Conservation (phyloP, 352 stramenopile species). For the Phytophthora brassicae region DNA sequence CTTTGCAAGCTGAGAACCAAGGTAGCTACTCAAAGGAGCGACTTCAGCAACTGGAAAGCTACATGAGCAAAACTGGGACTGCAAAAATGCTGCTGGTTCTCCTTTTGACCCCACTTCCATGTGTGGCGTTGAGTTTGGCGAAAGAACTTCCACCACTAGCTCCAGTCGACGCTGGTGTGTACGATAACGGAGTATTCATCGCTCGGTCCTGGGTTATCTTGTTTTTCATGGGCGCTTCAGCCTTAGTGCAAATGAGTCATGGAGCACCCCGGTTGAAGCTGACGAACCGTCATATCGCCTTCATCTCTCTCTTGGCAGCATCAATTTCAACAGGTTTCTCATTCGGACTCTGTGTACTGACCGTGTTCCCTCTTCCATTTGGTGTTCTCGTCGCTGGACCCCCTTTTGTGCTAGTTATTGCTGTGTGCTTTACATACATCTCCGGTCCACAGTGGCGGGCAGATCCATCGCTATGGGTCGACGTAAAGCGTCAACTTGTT, state of each 20-base stretch:
- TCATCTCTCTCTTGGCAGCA: slow-evolving; percentile 9
- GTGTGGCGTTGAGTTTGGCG: slow-evolving; percentile 29
- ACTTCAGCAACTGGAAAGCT: slow-evolving; percentile 6
- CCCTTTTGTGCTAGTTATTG: slow-evolving; percentile 12
- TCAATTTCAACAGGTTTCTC: slow-evolving; percentile 16
- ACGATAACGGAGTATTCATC: slow-evolving; percentile 41
- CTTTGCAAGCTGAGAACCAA: slow-evolving; percentile 28
- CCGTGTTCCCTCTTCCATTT: slow-evolving; percentile 20
- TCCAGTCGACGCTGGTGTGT: slow-evolving; percentile 21
- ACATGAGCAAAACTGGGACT: not conserved
- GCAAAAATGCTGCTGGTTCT: slow-evolving; percentile 11
- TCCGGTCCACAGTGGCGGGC: slow-evolving; percentile 20
- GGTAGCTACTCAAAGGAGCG: slow-evolving; percentile 20
- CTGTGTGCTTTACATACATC: slow-evolving; percentile 17
- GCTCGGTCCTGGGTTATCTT: slow-evolving; percentile 16
- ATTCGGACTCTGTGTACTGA: slow-evolving; percentile 17
- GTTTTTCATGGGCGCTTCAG: slow-evolving; percentile 14
- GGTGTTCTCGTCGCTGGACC: slow-evolving; percentile 15
- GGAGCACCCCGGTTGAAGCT: slow-evolving; percentile 15
- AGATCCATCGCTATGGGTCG: slow-evolving; percentile 9
- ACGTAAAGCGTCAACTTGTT: slow-evolving; percentile 14
- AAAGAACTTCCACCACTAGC: slow-evolving; percentile 32
- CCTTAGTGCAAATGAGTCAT: slow-evolving; percentile 14
- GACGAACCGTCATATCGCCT: slow-evolving; percentile 2
- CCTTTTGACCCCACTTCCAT: slow-evolving; percentile 35